Base-by-base conservation (phyloP, 2,329 filamentous ascomycete genomes). In the Botryotinia convoluta region DNA sequence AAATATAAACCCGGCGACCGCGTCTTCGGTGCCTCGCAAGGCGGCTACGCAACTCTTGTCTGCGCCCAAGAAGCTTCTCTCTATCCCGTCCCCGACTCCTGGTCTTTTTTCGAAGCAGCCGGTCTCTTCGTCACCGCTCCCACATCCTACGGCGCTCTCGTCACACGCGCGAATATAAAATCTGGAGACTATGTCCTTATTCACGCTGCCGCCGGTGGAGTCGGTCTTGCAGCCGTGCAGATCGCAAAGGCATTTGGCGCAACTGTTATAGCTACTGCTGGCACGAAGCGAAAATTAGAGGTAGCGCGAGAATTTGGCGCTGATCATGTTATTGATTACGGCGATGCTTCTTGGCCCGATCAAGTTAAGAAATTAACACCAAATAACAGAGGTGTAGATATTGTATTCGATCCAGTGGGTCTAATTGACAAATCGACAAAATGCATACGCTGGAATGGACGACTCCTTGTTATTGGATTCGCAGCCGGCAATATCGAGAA, bases 331-430 rank as follows among this genome's bases (percentile, higher is more conserved):
- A 82, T 98, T 74, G 90, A 95, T 82, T 98, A 98, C 83, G 86
- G 86, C 29, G 86, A 92, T 75, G 81, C 85, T 3, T 84, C 86
- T 72, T 91, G 91, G 86, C 87, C 89, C n/a, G 85, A 86, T 3
- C 82, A 90, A 74, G 94, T 98, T 65, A 93, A 93, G 84, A 90
- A 89, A 77, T 83, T 98, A 74, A 95, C 92, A 7, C 93, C 93
- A 0, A 89, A 90, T 75, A 88, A 88, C 1, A 82, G 85, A 62
- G 89, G 82, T 12, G 95, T 97, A 29, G 95, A 98, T 82, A 93
- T 98, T 69, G 95, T 98, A 35, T 98, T 94, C 84, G 95, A 98
- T 82, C 94, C 95, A 20, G 95, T 98, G 1, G 95, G 95, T 1
- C 84, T 98, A 81, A 93, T 98, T 68, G 94, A 97, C 77, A 88